Evolutionary conservation across 768 basidiomycete species (phyloP), one percentile per base, ranked within the genome.

Genomic region (Vishniacozyma victoriae): DNA sequence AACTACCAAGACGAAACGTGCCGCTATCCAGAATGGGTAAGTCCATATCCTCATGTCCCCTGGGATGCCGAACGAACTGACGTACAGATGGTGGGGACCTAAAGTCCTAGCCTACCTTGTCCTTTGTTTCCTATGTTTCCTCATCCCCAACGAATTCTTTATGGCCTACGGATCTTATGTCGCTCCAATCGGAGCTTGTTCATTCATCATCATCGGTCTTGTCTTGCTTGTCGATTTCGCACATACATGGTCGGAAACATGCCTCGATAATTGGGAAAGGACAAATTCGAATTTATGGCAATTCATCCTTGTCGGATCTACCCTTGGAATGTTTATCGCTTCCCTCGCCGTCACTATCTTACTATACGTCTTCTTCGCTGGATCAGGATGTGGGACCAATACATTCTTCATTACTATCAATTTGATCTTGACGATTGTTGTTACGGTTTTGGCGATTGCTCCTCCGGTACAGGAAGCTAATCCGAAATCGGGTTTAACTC

Each of bases 141-240:
- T 92, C 72, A 93, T 97, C 63, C 95, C 93, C 0, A 96, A 96
- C 71, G 85, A 80, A 39, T 91, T 92, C 80, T 97, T 97, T 76
- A 91, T 97, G 75, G 87, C 95, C 71, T 97, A 90, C 86, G 92
- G 91, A 26, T 90, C 92, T 59, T 93, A 95, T 64, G 57, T 75
- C 50, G 80, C 92, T 19, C 79, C 95, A 35, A 82, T 96, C 46
- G 95, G 95, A 29, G 88, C 93, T 0, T 88, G 86, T 5, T 70
- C 91, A 52, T 99, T 99, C 76, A 96, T 99, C 69, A 82, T 97
- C 26, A 84, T 99, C 55, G 95, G 95, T 39, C 83, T 99, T 23
- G 88, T 99, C 48, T 84, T 99, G 36, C 83, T 99, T 48, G 86
- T 99, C 72, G 95, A 99, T 76, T 97, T 97, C 64, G 95, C 95